Conservation (phyloP, 2,329 filamentous ascomycete genomes). For the Aspergillus sp. region DNA sequence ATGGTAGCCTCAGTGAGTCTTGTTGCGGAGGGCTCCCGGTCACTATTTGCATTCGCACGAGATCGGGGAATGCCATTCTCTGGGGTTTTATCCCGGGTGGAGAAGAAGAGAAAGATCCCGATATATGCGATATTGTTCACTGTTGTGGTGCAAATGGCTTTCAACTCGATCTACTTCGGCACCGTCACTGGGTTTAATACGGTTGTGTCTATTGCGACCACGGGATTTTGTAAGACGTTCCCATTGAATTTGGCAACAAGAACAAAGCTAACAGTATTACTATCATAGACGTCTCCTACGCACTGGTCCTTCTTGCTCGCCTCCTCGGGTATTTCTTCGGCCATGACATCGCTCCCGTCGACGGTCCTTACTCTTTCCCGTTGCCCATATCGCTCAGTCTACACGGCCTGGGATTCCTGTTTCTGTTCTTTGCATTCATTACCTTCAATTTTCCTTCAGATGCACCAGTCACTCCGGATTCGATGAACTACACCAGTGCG, state of each 20-base stretch:
- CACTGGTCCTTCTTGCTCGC: constrained; percentile 56
- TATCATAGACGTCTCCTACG: constrained; percentile 56
- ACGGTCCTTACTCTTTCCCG: constrained; percentile 44
- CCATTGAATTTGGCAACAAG: not conserved
- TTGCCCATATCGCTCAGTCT: constrained; percentile 48
- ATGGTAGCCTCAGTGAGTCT: constrained; percentile 50
- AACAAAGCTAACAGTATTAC: not conserved
- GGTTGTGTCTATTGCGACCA: constrained; percentile 59
- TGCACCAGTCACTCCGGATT: constrained; percentile 54
- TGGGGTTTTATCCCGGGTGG: constrained; percentile 48
- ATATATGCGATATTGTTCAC: constrained; percentile 54
- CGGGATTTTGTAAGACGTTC: constrained; percentile 54
- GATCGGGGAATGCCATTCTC: constrained; percentile 60
- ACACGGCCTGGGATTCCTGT: constrained; percentile 55
- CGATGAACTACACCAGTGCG: constrained; percentile 62
- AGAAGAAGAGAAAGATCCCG: constrained; percentile 50
- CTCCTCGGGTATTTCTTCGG: constrained; percentile 51
- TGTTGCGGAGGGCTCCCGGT: constrained; percentile 50
- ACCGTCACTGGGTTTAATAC: constrained; percentile 59
- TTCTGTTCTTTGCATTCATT: constrained; percentile 56
- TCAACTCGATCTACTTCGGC: constrained; percentile 59
- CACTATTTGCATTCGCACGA: constrained; percentile 51
- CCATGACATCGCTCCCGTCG: constrained; percentile 38
- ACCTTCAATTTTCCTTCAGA: constrained; percentile 59
- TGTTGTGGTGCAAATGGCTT: constrained; percentile 52